Conservation (phyloP, 2,329 filamentous ascomycete genomes). For the Didymella pinodella region DNA sequence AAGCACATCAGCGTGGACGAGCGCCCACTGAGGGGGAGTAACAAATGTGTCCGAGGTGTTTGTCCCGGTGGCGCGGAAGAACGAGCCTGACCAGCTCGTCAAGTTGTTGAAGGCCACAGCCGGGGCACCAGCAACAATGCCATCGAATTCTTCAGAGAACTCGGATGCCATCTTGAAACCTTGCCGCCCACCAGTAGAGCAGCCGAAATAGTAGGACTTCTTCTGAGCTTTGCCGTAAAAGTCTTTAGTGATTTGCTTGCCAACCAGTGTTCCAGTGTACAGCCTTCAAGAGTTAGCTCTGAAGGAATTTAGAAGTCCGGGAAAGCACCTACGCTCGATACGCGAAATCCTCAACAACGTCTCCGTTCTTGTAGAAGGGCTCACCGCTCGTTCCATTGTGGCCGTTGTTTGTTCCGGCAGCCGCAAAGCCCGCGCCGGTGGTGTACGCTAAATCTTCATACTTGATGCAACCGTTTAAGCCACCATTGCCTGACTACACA, state of each 20-base stretch:
- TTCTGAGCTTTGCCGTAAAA: conserved; percentile 53
- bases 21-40: conserved; percentile 50
- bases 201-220: conserved; percentile 53
- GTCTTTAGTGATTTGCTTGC: conserved; percentile 51
- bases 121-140: conserved; percentile 48
- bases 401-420: conserved; percentile 54
- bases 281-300: conserved; percentile 33
- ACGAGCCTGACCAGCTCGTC: conserved; percentile 45
- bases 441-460: conserved; percentile 53
- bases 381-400: conserved; percentile 56
- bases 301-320: not conserved
- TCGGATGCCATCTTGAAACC: conserved; percentile 47
- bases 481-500: conserved; percentile 46
- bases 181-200: conserved; percentile 50
- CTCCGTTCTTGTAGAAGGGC: conserved; percentile 57
- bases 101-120: conserved; percentile 47
- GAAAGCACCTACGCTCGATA: conserved; percentile 49
- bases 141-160: conserved; percentile 50
- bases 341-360: conserved; percentile 59
- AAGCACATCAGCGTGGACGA: conserved; percentile 53
- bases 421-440: conserved; percentile 50
- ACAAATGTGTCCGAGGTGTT: conserved; percentile 51
- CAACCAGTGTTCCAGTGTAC: conserved; percentile 44
- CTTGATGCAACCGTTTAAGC: conserved; percentile 52
- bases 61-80: conserved; percentile 39